Percentiles rank a stretch among this genome's conserved stretches.
Evolutionary conservation across 1,139 yeast genomes (phyloP).

Genomic region (Arxiozyma heterogenica): DNA sequence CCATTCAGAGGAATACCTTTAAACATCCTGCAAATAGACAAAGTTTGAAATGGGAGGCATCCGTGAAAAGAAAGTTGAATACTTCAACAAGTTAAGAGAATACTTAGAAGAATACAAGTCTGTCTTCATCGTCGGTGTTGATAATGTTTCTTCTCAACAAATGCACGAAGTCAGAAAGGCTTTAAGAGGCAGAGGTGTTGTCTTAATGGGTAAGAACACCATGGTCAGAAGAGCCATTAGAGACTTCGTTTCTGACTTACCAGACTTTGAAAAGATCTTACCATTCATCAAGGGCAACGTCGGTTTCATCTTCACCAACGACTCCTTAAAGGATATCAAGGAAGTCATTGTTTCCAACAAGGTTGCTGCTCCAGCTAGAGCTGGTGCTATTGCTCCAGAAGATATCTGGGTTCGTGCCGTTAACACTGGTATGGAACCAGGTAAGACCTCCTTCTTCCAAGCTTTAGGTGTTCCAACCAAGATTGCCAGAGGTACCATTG

Average conservation of each 20-base stretch:
- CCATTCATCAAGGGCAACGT: constrained; percentile 96
- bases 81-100: constrained; percentile 91
- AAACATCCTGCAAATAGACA: constrained; percentile 79
- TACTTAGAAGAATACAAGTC: constrained; percentile 96
- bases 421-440: constrained; percentile 99
- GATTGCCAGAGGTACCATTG: constrained; percentile 99
- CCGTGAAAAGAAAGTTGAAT: constrained; percentile 94
- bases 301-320: constrained; percentile 99
- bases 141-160: constrained; percentile 99
- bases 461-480: constrained; percentile 99
- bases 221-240: constrained; percentile 99
- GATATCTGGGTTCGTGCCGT: constrained; percentile 98
- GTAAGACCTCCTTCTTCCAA: constrained; percentile 99
- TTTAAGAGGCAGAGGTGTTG: constrained; percentile 89
- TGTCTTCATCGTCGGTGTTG: constrained; percentile 97
- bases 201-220: constrained; percentile 99
- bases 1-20: constrained; percentile 44
- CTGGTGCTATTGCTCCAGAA: constrained; percentile 98
- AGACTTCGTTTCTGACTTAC: constrained; percentile 86
- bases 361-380: constrained; percentile 99
- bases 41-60: constrained; percentile 99
- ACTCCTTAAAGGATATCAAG: constrained; percentile 85
- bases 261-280: constrained; percentile 90
- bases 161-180: constrained; percentile 99
- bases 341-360: constrained; percentile 80